Evolutionary conservation across 1,284 basidiomycete species (phyloP).

Genomic region (Sporisorium graminicola): DNA sequence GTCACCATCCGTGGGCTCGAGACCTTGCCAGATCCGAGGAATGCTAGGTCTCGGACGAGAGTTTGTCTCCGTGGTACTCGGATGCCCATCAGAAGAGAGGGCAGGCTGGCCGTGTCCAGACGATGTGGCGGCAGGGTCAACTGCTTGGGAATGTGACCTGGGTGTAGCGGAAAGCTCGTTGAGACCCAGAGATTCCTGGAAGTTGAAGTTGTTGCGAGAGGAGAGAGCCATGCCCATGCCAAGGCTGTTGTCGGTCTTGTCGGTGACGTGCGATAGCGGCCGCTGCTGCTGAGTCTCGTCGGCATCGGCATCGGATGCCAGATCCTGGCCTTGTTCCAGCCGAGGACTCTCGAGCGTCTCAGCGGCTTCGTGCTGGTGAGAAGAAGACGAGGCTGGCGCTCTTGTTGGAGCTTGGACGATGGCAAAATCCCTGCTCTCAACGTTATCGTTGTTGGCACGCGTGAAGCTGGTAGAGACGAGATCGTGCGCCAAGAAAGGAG

Average conservation of each 20-base stretch:
- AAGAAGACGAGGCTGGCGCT: neutral
- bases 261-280: conserved; percentile 24
- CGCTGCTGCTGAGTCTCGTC: conserved; percentile 7
- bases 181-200: conserved; percentile 19
- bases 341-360: conserved; percentile 25
- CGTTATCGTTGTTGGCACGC: conserved; percentile 1
- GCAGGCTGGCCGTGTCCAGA: neutral
- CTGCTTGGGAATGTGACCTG: conserved; percentile 9
- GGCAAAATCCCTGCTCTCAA: conserved; percentile 23
- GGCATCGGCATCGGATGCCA: conserved; percentile 4
- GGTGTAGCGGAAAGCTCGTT: conserved; percentile 22
- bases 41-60: conserved; percentile 39
- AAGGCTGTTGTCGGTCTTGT: conserved; percentile 27
- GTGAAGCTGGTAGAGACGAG: conserved; percentile 15
- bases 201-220: conserved; percentile 21
- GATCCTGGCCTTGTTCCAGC: conserved; percentile 2
- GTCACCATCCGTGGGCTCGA: conserved; percentile 34
- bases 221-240: conserved; percentile 26
- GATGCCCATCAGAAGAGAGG: conserved; percentile 13
- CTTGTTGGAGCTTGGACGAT: neutral
- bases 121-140: neutral
- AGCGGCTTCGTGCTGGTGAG: conserved; percentile 1
- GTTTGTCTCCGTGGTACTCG: conserved; percentile 12
- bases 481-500: conserved; percentile 19
- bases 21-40: conserved; percentile 52